Evolutionary conservation across 306 rosid genomes (phyloP).

Genomic region (Cyclanthera cordifolia): DNA sequence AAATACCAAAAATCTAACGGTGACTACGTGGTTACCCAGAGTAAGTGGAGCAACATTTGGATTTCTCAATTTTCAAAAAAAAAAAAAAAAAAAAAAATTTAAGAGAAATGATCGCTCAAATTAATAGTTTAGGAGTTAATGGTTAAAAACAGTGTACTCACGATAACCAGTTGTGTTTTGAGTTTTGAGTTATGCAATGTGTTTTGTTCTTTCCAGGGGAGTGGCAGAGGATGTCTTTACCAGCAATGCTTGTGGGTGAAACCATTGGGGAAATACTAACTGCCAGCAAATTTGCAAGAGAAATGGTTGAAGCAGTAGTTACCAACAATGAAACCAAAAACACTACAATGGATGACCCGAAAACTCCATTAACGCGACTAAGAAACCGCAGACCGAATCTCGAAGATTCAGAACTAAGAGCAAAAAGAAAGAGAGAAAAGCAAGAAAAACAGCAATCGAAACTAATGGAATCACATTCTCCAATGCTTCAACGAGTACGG

Average conservation of each 20-base stretch:
- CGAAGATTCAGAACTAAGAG: conserved; percentile 59
- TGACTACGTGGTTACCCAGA: too few relatives aligned
- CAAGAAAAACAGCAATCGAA: conserved; percentile 31
- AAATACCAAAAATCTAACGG: too few relatives aligned
- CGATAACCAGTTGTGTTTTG: too few relatives aligned
- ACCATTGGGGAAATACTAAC: conserved; percentile 81
- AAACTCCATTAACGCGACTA: conserved; percentile 53
- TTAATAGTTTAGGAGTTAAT: too few relatives aligned
- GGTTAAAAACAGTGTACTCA: too few relatives aligned
- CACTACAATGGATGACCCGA: conserved; percentile 45
- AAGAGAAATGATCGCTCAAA: too few relatives aligned
- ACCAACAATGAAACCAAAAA: too few relatives aligned
- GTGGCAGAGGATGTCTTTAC: conserved; percentile 79
- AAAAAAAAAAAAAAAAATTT: too few relatives aligned
- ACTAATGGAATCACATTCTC: conserved; percentile 27
- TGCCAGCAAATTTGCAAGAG: conserved; percentile 73
- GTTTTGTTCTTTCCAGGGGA: conserved; percentile 32
- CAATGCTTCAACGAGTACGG: conserved; percentile 55
- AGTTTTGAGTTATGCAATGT: not conserved
- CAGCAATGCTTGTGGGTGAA: conserved; percentile 90
- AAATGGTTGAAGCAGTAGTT: conserved; percentile 48
- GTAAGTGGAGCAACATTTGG: too few relatives aligned
- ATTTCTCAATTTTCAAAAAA: too few relatives aligned
- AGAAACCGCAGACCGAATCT: conserved; percentile 29
- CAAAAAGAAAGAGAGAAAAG: conserved; percentile 78